Evolutionary conservation across 176 grass and related monocot genomes (phyloP).

Genomic region (Juncus inflexus): DNA sequence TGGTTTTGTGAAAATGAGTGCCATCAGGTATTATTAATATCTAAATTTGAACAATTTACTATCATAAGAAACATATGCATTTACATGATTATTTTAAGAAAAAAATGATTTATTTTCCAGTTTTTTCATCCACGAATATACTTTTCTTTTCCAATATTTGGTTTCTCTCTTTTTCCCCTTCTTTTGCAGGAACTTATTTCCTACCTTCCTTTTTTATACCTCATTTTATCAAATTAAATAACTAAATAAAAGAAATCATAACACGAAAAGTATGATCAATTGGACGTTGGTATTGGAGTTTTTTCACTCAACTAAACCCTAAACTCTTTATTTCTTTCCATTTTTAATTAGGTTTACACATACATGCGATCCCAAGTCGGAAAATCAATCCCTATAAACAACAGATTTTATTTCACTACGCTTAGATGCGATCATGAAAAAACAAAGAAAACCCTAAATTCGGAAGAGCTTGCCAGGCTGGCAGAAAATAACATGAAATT

Average conservation of each 20-base stretch:
- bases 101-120: neutral
- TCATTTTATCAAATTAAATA: too few species aligned
- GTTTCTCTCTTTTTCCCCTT: neutral
- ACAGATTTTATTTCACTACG: conserved; percentile 73
- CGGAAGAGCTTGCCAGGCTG: conserved; percentile 52
- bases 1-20: conserved; percentile 26
- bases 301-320: too few species aligned
- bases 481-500: conserved; percentile 80
- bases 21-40: conserved; percentile 15
- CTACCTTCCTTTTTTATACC: too few species aligned
- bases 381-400: conserved; percentile 49
- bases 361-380: conserved; percentile 56
- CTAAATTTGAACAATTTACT: neutral
- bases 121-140: neutral
- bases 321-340: too few species aligned
- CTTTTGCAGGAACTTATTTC: too few species aligned
- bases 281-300: too few species aligned
- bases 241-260: too few species aligned
- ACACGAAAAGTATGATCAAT: too few species aligned
- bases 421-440: conserved; percentile 76
- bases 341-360: conserved; percentile 50
- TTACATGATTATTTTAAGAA: neutral
- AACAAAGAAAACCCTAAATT: conserved; percentile 43
- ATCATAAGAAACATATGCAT: neutral
- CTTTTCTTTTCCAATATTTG: neutral